These are phyloP conservation scores for Bruguiera hainesii DNA, from an alignment of 441 rosid genomes.

Conservation along the genomic window DNA sequence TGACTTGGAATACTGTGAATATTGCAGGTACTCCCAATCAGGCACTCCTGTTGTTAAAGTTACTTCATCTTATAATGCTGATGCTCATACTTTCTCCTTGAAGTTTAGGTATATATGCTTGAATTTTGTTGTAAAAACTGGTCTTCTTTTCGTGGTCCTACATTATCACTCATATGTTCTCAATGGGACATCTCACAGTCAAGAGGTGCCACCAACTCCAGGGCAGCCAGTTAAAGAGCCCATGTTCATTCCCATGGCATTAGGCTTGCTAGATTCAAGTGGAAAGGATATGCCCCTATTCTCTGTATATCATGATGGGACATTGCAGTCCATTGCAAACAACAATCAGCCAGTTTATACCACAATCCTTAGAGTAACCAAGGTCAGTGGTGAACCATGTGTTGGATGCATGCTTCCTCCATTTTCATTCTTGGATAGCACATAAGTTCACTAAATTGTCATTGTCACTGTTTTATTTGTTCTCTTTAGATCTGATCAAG, in stretches of 20 bases:
- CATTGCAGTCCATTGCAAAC: conserved; percentile 44
- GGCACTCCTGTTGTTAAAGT: conserved; percentile 95
- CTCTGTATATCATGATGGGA: conserved; percentile 69
- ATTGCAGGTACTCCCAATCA: conserved; percentile 90
- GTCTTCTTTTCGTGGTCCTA: conserved; percentile 5
- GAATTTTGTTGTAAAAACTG: conserved; percentile 1
- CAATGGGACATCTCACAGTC: conserved; percentile 42
- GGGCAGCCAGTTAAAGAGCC: conserved; percentile 92
- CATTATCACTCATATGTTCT: conserved; percentile 1
- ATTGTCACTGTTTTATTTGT: no score
- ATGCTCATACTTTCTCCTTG: conserved; percentile 69
- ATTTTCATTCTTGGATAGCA: conserved; percentile 7
- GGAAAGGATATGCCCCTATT: conserved; percentile 82
- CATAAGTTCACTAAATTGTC: no score
- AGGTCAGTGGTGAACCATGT: conserved; percentile 43
- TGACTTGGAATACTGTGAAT: conserved; percentile 10
- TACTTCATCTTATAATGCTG: conserved; percentile 69
- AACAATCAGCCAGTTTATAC: conserved; percentile 42
- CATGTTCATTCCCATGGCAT: conserved; percentile 83
- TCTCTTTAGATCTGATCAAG: no score
- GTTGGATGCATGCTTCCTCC: conserved; percentile 6
- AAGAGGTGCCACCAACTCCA: conserved; percentile 83
- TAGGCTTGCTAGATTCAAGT: conserved; percentile 71
- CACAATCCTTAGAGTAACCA: conserved; percentile 78
- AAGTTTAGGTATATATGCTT: conserved; percentile 63